phyloP scores from a whole-genome alignment of 495 filamentous ascomycete genomes.

The Penicillium coprophilum region DNA sequence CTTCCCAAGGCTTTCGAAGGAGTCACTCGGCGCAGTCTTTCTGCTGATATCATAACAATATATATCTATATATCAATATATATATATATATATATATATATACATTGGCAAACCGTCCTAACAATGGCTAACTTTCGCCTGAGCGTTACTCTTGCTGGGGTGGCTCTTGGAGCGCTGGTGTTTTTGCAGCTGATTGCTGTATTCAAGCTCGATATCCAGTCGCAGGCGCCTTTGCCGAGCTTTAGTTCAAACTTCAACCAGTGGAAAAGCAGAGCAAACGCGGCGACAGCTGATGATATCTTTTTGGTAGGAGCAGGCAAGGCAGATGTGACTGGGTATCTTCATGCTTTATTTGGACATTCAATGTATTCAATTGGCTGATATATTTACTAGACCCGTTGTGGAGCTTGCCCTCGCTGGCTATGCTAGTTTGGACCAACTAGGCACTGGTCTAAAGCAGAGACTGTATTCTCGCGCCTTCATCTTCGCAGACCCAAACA shows the following conservation, averaged over 20 bases:
- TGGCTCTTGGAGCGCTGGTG: conserved; percentile 29
- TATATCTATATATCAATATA: conserved; percentile 1
- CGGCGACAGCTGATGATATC: conserved; percentile 39
- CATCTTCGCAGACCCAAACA: conserved; percentile 70
- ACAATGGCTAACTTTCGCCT: conserved; percentile 36
- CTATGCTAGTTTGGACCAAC: conserved; percentile 83
- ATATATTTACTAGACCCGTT: conserved; percentile 55
- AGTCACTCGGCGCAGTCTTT: neutral
- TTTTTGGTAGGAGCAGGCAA: conserved; percentile 92
- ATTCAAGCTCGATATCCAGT: conserved; percentile 17
- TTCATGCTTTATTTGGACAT: neutral
- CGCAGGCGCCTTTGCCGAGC: conserved; percentile 15
- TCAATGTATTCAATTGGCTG: neutral
- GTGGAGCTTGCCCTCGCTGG: conserved; percentile 91
- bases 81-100: too few species aligned
- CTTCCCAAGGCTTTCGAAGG: neutral
- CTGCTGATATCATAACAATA: conserved; percentile 9
- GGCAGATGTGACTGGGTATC: conserved; percentile 88
- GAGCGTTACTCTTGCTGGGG: conserved; percentile 24
- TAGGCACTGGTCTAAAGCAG: conserved; percentile 86
- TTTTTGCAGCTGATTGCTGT: conserved; percentile 34
- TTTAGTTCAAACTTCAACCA: conserved; percentile 23
- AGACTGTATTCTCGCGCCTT: conserved; percentile 89
- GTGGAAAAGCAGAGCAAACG: conserved; percentile 26
- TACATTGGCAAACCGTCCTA: neutral